Conservation (phyloP, 192 early-diverging fungal species). For the Phycomyces blakesleeanus region DNA sequence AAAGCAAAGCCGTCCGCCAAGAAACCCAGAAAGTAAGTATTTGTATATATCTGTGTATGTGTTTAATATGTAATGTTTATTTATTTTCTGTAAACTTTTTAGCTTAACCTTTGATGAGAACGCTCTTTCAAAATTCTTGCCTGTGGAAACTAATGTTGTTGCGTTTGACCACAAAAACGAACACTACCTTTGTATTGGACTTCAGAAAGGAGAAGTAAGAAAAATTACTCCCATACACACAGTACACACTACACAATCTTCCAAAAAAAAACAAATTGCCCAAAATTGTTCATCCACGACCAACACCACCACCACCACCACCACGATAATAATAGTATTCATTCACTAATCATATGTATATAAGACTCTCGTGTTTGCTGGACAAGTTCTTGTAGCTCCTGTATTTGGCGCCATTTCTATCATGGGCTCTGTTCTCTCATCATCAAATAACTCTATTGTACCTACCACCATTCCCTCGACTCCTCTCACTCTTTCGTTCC, state of each 20-base stretch:
- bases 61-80: too few relatives aligned
- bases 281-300: too few relatives aligned
- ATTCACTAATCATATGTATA: too few relatives aligned
- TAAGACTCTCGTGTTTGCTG: slow-evolving; percentile 49
- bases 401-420: slow-evolving; percentile 40
- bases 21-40: background rate
- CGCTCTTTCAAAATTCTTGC: background rate
- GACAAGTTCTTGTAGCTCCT: slow-evolving; percentile 41
- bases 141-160: background rate
- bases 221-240: too few relatives aligned
- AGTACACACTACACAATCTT: too few relatives aligned
- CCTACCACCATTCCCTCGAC: slow-evolving; percentile 1
- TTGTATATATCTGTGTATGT: too few relatives aligned
- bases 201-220: slow-evolving; percentile 44
- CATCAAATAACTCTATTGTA: background rate
- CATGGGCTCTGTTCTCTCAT: slow-evolving; percentile 37
- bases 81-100: background rate
- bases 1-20: background rate
- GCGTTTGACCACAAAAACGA: slow-evolving; percentile 5
- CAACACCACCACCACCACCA: too few relatives aligned
- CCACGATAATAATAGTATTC: too few relatives aligned
- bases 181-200: slow-evolving; percentile 33
- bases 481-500: slow-evolving; percentile 28
- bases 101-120: slow-evolving; percentile 13
- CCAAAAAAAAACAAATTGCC: too few relatives aligned